Evolutionary conservation across 495 filamentous ascomycete species (phyloP), one percentile per base, ranked within the genome.

Genomic region (Penicillium simplicissimum): DNA sequence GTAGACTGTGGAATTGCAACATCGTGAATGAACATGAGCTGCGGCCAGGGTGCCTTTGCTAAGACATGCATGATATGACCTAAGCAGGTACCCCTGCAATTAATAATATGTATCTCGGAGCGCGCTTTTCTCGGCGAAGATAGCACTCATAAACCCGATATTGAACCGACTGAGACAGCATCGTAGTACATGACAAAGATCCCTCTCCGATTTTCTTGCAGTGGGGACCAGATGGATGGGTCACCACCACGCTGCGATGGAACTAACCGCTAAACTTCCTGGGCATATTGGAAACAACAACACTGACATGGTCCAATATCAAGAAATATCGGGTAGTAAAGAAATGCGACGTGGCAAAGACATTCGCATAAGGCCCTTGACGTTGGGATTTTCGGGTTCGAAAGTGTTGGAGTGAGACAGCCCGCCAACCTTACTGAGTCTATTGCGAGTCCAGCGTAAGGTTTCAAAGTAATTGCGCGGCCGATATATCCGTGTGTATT

Each of bases 211-310:
- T 7, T 49, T 15, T 49, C 45, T 49, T 55, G 38, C 35, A 40
- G 42, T 19, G 7, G 34, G 19, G 38, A 51, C 36, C 42, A 6
- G 17, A 45, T 11, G 36, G 33, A 25, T 6, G 52, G 31, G 28
- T 21, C 42, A 10, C 21, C 36, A 61, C 45, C n/a, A 61, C 52
- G 43, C 57, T 59, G 47, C 57, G 23, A 59, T 59, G 57, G 21
- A 59, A 59, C 57, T 15, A 35, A 35, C 10, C 7, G 7, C 2
- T 11, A 2, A 13, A 21, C 8, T 33, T 23, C 37, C 40, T 45
- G 38, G 54, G 23, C 38, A 8, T 15, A 45, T 45, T 45, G 23
- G 25, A 31, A 57, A 57, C 15, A 19, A 14, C n/a, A 3, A 6
- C 6, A 7, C 45, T 8, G 10, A 11, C 43, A 14, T 5, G 28